Conservation (phyloP, 169 alveolate species). For the Eimeria falciformis region DNA sequence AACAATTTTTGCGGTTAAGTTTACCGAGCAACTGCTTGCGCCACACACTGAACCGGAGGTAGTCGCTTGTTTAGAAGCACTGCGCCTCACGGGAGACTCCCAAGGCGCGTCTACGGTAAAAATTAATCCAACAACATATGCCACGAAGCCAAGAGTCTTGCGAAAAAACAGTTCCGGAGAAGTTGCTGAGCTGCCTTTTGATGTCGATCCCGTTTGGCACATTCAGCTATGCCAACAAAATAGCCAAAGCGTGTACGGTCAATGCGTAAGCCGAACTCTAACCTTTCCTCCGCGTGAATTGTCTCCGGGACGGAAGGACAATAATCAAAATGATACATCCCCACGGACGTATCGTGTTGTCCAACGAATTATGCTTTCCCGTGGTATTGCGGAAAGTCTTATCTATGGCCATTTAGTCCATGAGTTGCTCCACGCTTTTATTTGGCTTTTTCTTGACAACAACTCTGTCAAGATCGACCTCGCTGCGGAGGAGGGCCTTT, state of each 20-base stretch:
- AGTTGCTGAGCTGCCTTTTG: constrained; percentile 8
- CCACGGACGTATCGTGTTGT: constrained; percentile 21
- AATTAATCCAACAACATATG: neutral
- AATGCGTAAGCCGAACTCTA: constrained; percentile 19
- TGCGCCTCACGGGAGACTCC: constrained; percentile 24
- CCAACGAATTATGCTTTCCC: constrained; percentile 11
- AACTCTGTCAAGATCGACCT: neutral
- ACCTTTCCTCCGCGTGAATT: constrained; percentile 37
- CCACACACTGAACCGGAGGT: constrained; percentile 17
- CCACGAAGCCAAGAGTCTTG: neutral
- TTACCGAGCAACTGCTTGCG: constrained; percentile 8
- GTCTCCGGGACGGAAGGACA: neutral
- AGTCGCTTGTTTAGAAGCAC: neutral
- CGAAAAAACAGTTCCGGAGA: neutral
- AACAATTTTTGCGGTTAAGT: neutral
- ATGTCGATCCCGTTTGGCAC: constrained; percentile 10
- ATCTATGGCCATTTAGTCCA: constrained; percentile 11
- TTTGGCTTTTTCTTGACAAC: neutral
- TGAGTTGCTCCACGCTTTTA: constrained; percentile 40
- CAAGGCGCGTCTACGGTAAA: neutral
- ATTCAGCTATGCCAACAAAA: neutral
- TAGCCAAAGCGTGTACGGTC: neutral
- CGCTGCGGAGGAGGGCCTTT: constrained; percentile 46
- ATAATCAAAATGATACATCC: neutral
- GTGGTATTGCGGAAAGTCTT: constrained; percentile 8